Evolutionary conservation across 1,284 basidiomycete species (phyloP), one percentile per base, ranked within the genome.

Genomic region (Tranzscheliella williamsii): DNA sequence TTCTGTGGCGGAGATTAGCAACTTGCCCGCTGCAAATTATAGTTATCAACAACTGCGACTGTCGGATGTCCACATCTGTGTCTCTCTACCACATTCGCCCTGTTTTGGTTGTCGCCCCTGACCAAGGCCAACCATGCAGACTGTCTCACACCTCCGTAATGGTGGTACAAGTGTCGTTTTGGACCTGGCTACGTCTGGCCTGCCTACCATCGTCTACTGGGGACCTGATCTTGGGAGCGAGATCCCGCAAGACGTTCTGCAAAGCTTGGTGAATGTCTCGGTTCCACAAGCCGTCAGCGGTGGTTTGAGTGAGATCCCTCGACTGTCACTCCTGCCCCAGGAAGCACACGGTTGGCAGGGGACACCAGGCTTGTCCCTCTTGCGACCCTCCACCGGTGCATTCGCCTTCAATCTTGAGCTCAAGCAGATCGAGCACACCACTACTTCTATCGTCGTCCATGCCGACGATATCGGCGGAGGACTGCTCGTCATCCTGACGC

Each of bases 151-250:
- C 20, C 4, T 42, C 4, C 24, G 24, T 22, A 32, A 42, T 24
- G 39, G 39, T 13, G 39, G 39, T 24, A 34, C 33, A 8, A 42
- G 39, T 20, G 26, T 42, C 15, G 39, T 42, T 3, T 12, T 42
- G 13, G 39, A 42, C 33, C 13, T 3, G 5, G n/a, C 18, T 4
- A 24, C 39, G 13, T 11, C 33, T 29, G 23, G 24, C 17, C 27
- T 42, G 11, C 39, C 39, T 11, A 33, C 18, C 23, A 29, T 42
- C 16, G 27, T 42, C 7, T 32, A 42, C 23, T 42, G 39, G 39
- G 39, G 39, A 9, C 11, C 27, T 9, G 39, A 42, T 6, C 20
- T 42, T 6, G 39, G 39, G 11, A 22, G 20, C 12, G 20, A 33
- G 17, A 18, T n/a, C 16, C 5, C 21, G 26, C 12, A 13, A n/a